phyloP scores from a whole-genome alignment of 768 basidiomycete species.

The Paxillus ammoniavirescens region DNA sequence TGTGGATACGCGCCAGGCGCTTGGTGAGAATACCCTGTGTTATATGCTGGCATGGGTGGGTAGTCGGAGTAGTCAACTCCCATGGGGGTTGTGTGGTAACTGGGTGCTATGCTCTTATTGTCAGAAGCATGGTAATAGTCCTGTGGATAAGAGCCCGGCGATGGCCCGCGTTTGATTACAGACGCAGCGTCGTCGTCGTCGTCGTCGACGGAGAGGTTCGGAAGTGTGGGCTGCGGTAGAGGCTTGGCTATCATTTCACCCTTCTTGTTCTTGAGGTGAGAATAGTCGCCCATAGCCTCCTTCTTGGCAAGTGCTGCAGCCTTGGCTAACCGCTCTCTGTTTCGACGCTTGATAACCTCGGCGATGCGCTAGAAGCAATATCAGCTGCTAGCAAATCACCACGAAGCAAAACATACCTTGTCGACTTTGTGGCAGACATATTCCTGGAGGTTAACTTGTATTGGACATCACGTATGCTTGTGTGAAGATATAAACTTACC shows the following conservation, averaged over 20 bases:
- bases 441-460: constrained; percentile 51
- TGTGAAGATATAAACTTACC: constrained; percentile 39
- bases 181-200: constrained; percentile 54
- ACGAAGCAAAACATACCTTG: constrained; percentile 56
- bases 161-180: constrained; percentile 51
- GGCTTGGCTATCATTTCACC: constrained; percentile 79
- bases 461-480: background rate
- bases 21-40: constrained; percentile 60
- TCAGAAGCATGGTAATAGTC: constrained; percentile 58
- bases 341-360: constrained; percentile 89
- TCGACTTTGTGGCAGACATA: constrained; percentile 99
- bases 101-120: constrained; percentile 38
- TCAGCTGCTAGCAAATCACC: constrained; percentile 10
- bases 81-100: constrained; percentile 37
- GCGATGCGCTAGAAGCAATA: constrained; percentile 69
- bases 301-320: constrained; percentile 83
- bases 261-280: constrained; percentile 91
- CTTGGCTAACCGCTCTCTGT: constrained; percentile 79
- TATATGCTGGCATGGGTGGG: constrained; percentile 77
- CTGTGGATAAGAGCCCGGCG: constrained; percentile 54
- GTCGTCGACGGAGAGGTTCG: constrained; percentile 86
- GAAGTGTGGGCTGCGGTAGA: constrained; percentile 91
- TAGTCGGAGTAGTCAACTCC: constrained; percentile 47
- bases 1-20: constrained; percentile 47
- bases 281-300: constrained; percentile 88